These are phyloP conservation scores for Passiflora organensis DNA, from an alignment of 345 rosid species.

Conservation along the genomic window DNA sequence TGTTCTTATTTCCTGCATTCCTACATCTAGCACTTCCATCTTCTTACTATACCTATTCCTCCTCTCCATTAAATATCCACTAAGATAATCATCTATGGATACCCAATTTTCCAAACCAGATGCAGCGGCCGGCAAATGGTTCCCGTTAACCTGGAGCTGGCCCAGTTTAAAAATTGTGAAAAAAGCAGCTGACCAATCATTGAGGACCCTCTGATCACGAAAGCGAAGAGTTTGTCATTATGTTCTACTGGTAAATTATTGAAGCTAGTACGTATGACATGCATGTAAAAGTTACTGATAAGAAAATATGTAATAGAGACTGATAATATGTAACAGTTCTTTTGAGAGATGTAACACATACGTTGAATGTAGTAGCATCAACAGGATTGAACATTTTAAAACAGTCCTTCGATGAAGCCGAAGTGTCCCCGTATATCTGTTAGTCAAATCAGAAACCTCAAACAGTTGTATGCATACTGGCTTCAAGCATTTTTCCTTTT, in stretches of 20 bases:
- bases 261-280: too few relatives aligned
- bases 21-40: constrained; percentile 80
- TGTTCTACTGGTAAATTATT: too few relatives aligned
- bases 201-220: constrained; percentile 69
- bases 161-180: constrained; percentile 64
- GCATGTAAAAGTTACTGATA: too few relatives aligned
- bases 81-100: constrained; percentile 82
- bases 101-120: constrained; percentile 15
- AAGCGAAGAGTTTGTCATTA: too few relatives aligned
- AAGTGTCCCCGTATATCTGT: constrained; percentile 80
- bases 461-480: too few relatives aligned
- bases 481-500: too few relatives aligned
- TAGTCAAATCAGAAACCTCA: constrained; percentile 12
- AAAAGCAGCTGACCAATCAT: constrained; percentile 87
- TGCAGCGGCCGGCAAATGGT: constrained; percentile 30
- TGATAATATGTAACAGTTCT: too few relatives aligned
- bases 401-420: constrained; percentile 70
- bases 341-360: constrained; percentile 25
- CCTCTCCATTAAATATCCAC: constrained; percentile 84
- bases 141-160: constrained; percentile 38
- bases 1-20: constrained; percentile 95
- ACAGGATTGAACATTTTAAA: constrained; percentile 94
- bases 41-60: constrained; percentile 77
- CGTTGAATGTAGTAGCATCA: constrained; percentile 70
- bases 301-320: too few relatives aligned